A percentile compares a stretch with the other conserved stretches of the same genome.
These are phyloP conservation scores for Neoboletus brunneissimus DNA, from an alignment of 768 basidiomycete genomes.

Conservation along the genomic window DNA sequence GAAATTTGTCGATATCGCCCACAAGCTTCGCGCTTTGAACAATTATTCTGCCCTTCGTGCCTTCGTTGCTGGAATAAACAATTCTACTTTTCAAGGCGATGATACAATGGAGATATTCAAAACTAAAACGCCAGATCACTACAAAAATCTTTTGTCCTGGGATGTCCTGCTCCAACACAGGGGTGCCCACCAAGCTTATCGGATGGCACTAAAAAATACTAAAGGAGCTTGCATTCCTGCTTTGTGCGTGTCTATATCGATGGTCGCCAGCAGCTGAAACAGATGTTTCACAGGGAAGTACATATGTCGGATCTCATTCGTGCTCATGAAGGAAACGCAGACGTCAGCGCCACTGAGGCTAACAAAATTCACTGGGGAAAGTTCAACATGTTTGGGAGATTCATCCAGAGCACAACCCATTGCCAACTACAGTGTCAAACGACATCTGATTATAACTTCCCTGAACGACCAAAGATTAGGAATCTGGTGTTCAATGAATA, in stretches of 20 bases:
- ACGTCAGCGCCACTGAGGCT: constrained; percentile 62
- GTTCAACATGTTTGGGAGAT: constrained; percentile 88
- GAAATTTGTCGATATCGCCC: constrained; percentile 83
- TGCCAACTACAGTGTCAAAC: constrained; percentile 73
- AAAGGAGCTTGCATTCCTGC: constrained; percentile 88
- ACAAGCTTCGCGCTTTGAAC: constrained; percentile 74
- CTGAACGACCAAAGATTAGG: constrained; percentile 51
- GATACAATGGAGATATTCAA: constrained; percentile 75
- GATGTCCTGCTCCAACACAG: constrained; percentile 80
- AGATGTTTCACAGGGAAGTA: constrained; percentile 64
- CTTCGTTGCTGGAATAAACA: constrained; percentile 91
- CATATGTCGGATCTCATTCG: constrained; percentile 88
- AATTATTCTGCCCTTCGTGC: constrained; percentile 94
- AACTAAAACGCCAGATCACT: constrained; percentile 58
- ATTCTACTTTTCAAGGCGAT: constrained; percentile 73
- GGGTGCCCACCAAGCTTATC: constrained; percentile 87
- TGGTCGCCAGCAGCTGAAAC: constrained; percentile 5
- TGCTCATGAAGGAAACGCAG: constrained; percentile 81
- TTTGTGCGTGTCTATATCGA: constrained; percentile 45
- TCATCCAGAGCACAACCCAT: constrained; percentile 71
- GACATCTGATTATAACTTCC: constrained; percentile 59
- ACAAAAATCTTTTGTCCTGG: constrained; percentile 79
- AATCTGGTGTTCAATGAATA: constrained; percentile 53
- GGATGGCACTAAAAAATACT: constrained; percentile 80
- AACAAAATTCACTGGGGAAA: constrained; percentile 92